Percentiles rank a stretch among this genome's conserved stretches.
phyloP scores from a whole-genome alignment of 768 basidiomycete species.

The Leccinum ochraceum region DNA sequence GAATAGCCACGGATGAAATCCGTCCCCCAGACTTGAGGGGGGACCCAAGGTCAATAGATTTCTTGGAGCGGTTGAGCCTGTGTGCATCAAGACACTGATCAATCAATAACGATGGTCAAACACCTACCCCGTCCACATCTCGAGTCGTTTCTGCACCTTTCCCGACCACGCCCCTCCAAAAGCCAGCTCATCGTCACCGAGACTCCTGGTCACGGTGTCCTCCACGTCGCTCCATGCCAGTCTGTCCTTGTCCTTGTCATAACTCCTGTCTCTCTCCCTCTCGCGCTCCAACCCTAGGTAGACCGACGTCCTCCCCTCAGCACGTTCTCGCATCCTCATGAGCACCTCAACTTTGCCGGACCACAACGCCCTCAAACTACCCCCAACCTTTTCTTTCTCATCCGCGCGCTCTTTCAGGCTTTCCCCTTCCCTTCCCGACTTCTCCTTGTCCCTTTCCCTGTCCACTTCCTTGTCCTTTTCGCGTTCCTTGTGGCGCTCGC shows the following conservation, averaged over 20 bases:
- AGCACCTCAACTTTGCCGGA: constrained; percentile 23
- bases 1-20: constrained; percentile 31
- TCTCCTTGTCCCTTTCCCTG: constrained; percentile 40
- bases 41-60: constrained; percentile 27
- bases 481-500: constrained; percentile 30
- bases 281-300: constrained; percentile 26
- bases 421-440: constrained; percentile 37
- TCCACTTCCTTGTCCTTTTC: constrained; percentile 37
- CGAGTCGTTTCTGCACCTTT: constrained; percentile 48
- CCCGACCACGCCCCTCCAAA: constrained; percentile 42
- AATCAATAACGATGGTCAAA: neutral
- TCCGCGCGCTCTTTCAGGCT: constrained; percentile 29
- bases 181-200: constrained; percentile 33
- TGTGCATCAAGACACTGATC: constrained; percentile 10
- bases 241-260: constrained; percentile 32
- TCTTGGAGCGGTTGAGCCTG: constrained; percentile 39
- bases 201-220: constrained; percentile 23
- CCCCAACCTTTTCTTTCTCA: constrained; percentile 38
- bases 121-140: constrained; percentile 50
- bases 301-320: constrained; percentile 22
- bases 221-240: constrained; percentile 34
- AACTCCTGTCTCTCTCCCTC: constrained; percentile 27
- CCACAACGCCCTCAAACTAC: constrained; percentile 15
- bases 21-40: constrained; percentile 25
- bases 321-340: constrained; percentile 30